Base-by-base conservation (phyloP, 768 basidiomycete genomes). In the Tricholoma furcatifolium region DNA sequence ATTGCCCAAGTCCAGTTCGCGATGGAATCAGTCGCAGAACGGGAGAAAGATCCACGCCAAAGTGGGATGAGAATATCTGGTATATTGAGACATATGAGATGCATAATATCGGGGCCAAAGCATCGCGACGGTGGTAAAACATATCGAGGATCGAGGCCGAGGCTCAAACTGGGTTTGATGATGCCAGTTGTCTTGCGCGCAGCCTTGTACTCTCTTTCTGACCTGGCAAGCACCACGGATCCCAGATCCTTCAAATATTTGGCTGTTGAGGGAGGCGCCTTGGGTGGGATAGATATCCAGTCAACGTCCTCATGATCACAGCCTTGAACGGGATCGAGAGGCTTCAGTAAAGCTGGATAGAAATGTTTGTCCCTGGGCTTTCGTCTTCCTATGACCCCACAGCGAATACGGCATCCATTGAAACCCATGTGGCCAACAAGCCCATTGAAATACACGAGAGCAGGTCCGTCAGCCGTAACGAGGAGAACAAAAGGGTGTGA, bases 31-130 rank as follows among this genome's bases (percentile, higher is more conserved):
- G 18, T 32, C 10, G 61, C 47, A 31, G 38, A 47, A 31, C 36
- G 30, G 43, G 67, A 47, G 5, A 67, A 50, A 4, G 38, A 38
- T 0, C 69, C 70, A 6, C 66, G 61, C 72, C 72, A 74, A 1
- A 76, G 61, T 1, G 52, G 39, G 43, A 73, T 14, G 9, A 71
- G 42, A 9, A 74, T 62, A 38, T 79, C 74, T 1, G 66, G 42
- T 4, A 75, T 20, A 58, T 78, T 78, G 20, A 79, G 56, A 6
- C 51, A 34, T 3, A 42, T 40, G 1, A 69, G 62, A 58, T 78
- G 77, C 74, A 78, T 76, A 15, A 70, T 49, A 43, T 78, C 74
- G 0, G 55, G 55, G 10, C 56, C 43, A 45, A 73, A 76, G 27
- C 64, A 63, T 0, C 38, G 24, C 2, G 74, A n/a, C n/a, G n/a